Evolutionary conservation across 2,329 filamentous ascomycete genomes (phyloP).

Genomic region (Cordyceps sp.): DNA sequence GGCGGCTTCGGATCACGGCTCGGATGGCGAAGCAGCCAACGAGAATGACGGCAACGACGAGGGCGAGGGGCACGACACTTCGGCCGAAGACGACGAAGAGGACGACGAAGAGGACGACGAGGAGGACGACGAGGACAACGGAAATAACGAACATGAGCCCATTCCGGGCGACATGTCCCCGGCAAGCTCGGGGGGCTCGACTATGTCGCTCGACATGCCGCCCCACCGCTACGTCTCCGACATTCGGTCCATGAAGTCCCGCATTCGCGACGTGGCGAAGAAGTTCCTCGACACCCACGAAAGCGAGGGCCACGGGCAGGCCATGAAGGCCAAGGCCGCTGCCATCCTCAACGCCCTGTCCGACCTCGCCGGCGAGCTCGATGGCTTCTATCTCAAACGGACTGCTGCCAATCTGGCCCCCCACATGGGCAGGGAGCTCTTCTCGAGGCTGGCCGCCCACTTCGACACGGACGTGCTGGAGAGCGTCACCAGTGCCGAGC

Average conservation of each 20-base stretch:
- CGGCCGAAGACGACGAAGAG: slow-evolving; percentile 14
- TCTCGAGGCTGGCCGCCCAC: slow-evolving; percentile 59
- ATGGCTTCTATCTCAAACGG: slow-evolving; percentile 48
- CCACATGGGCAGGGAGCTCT: slow-evolving; percentile 46
- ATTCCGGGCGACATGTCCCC: slow-evolving; percentile 46
- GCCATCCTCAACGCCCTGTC: slow-evolving; percentile 61
- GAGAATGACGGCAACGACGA: neutral
- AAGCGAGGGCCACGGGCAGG: slow-evolving; percentile 51
- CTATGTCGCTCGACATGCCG: slow-evolving; percentile 44
- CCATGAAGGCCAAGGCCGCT: slow-evolving; percentile 62
- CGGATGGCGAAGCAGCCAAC: slow-evolving; percentile 9
- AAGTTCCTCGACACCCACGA: slow-evolving; percentile 76
- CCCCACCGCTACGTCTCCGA: slow-evolving; percentile 29
- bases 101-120: slow-evolving; percentile 32
- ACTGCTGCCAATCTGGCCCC: slow-evolving; percentile 26
- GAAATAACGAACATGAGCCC: slow-evolving; percentile 33
- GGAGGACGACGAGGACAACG: slow-evolving; percentile 31
- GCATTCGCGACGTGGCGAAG: slow-evolving; percentile 62
- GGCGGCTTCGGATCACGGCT: slow-evolving; percentile 13
- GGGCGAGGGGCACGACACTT: slow-evolving; percentile 1
- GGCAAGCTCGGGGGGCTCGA: slow-evolving; percentile 47
- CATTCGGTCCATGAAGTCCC: slow-evolving; percentile 37
- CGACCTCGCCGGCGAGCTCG: slow-evolving; percentile 53
- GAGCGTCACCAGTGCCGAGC: slow-evolving; percentile 87
- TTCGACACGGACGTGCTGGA: slow-evolving; percentile 82